Evolutionary conservation across 148 eudicot genomes (phyloP), one percentile per base, ranked within the genome.

Genomic region (Gaultheria prostrata): DNA sequence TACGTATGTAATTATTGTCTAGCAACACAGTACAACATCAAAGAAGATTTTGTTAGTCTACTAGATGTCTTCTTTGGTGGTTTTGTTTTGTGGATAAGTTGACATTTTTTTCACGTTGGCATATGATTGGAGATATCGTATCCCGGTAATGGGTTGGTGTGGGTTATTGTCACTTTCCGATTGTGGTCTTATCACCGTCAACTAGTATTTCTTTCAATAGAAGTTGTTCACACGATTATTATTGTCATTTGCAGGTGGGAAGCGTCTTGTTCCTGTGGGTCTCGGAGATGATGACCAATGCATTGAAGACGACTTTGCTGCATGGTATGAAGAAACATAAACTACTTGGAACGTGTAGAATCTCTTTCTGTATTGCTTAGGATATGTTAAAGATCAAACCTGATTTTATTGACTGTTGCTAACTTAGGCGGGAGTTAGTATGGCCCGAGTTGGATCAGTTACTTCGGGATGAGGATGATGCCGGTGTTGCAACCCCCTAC

Each of bases 221-320:
- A 21, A 73, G 24, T 21, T 30, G 30, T 24, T 26, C 17, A 6
- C 67, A 39, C 51, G 3, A 14, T 83, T 56, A 70, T 56, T 28
- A 61, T 51, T 33, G 43, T 67, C 48, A 26, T 81, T 84, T 86
- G 84, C 89, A 96, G 99, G 99, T 87, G 99, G 89, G 12, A 90
- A 93, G 84, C 92, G 93, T 43, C 92, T 94, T 82, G 92, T 97
- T 86, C 93, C 93, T 74, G 92, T 91, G 80, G 99, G 99, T 82
- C 88, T 94, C 67, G 99, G 99, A 56, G 99, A 97, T 86, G 99
- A 97, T 87, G 99, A 94, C 80, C 94, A 94, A 82, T 93, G 97
- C 87, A 97, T 94, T 82, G 99, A 97, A 90, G 99, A 97, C 86
- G 99, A 97, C 87, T 97, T 97, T 84, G 9, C 96, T 84, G 97